A percentile compares a stretch with the other conserved stretches of the same genome.
Conservation (phyloP, 148 eudicot genomes). For the Arctostaphylos glauca region DNA sequence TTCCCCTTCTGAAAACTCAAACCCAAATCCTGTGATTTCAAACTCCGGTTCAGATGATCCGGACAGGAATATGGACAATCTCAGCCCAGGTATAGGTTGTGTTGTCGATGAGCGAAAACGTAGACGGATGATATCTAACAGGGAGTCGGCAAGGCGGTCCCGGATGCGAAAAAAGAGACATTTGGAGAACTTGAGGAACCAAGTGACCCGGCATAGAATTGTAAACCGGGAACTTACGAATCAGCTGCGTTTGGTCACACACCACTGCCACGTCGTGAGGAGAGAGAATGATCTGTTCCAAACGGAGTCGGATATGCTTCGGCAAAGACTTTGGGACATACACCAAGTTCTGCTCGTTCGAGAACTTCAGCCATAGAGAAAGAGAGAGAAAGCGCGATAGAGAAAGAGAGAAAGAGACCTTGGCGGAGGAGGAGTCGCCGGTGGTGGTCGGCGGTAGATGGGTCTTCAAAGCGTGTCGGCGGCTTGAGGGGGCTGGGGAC, state of each 20-base stretch:
- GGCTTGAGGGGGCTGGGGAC: no score
- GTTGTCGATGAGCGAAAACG: slow-evolving; percentile 46
- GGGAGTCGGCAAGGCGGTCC: slow-evolving; percentile 59
- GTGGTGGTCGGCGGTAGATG: no score
- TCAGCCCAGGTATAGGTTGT: background rate
- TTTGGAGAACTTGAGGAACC: slow-evolving; percentile 44
- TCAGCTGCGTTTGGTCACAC: slow-evolving; percentile 32
- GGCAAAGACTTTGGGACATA: slow-evolving; percentile 34
- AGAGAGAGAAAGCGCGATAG: no score
- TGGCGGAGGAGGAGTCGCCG: no score
- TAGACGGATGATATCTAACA: slow-evolving; percentile 54
- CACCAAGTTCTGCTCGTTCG: slow-evolving; percentile 34
- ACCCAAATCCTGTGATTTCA: background rate
- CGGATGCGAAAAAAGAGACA: slow-evolving; percentile 57
- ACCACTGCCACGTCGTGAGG: slow-evolving; percentile 26
- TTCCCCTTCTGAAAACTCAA: slow-evolving; percentile 1
- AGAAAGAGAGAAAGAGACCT: no score
- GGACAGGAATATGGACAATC: background rate
- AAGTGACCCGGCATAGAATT: slow-evolving; percentile 31
- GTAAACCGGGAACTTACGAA: slow-evolving; percentile 40
- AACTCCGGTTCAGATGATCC: slow-evolving; percentile 13
- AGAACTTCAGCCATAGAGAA: slow-evolving; percentile 32
- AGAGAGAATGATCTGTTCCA: slow-evolving; percentile 37
- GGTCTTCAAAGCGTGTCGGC: no score
- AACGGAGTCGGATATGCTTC: slow-evolving; percentile 36